Evolutionary conservation across 805 yeast genomes (phyloP).

Genomic region (Saccharomycopsis oosterbeekiorum): DNA sequence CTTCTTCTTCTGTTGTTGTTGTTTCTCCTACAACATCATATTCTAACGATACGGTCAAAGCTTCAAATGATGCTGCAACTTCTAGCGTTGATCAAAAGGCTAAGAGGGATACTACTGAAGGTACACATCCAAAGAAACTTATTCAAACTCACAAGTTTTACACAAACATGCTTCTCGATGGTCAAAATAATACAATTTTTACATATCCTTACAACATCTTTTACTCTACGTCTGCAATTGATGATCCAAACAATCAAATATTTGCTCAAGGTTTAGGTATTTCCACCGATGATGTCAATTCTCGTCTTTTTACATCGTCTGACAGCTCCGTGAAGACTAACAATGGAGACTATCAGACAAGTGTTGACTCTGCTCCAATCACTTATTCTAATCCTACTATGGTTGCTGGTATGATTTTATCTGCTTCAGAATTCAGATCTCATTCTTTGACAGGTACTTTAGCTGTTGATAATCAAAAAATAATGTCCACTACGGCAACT

Average conservation of each 20-base stretch:
- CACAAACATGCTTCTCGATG: conserved; percentile 49
- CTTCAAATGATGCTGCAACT: neutral
- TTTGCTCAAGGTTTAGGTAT: conserved; percentile 48
- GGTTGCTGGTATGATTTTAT: conserved; percentile 39
- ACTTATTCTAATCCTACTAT: conserved; percentile 47
- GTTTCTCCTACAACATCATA: neutral
- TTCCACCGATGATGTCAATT: conserved; percentile 37
- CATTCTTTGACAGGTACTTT: conserved; percentile 20
- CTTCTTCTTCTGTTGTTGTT: neutral
- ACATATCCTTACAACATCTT: conserved; percentile 54
- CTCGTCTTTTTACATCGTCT: conserved; percentile 29
- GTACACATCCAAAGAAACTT: neutral
- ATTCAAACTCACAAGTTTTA: conserved; percentile 70
- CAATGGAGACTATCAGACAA: neutral
- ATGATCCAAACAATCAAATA: conserved; percentile 30
- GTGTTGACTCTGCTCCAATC: conserved; percentile 19
- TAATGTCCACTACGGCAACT: conserved; percentile 41
- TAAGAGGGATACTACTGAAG: neutral
- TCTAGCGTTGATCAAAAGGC: neutral
- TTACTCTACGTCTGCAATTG: conserved; percentile 13
- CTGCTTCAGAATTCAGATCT: conserved; percentile 23
- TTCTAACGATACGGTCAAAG: neutral
- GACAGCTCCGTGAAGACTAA: conserved; percentile 30
- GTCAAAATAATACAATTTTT: conserved; percentile 45
- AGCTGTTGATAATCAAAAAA: conserved; percentile 37